A percentile compares a stretch with the other conserved stretches of the same genome.
phyloP scores from a whole-genome alignment of 176 grass and related monocot species.

The Musa beccarii region DNA sequence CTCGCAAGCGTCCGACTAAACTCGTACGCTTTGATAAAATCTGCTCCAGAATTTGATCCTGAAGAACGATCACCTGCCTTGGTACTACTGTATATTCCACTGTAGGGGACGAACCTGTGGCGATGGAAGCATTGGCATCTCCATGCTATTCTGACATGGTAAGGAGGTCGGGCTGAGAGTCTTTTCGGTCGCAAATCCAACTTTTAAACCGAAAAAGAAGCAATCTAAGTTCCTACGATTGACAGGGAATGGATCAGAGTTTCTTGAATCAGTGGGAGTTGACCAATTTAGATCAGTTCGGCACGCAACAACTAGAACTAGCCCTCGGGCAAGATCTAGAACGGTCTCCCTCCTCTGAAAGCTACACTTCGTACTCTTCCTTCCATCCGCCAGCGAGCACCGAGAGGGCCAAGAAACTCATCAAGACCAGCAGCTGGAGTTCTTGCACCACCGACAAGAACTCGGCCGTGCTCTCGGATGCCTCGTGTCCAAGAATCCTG shows the following conservation, averaged over 20 bases:
- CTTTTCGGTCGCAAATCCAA: background rate
- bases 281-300: constrained; percentile 54
- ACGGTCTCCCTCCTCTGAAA: constrained; percentile 32
- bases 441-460: constrained; percentile 88
- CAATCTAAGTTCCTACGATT: too few species aligned
- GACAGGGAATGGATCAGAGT: constrained; percentile 71
- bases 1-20: too few species aligned
- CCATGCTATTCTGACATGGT: constrained; percentile 10
- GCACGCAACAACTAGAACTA: constrained; percentile 61
- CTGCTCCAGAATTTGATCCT: too few species aligned
- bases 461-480: constrained; percentile 26
- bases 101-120: background rate
- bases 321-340: constrained; percentile 54
- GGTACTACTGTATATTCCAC: too few species aligned
- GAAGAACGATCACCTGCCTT: too few species aligned
- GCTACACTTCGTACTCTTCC: constrained; percentile 12
- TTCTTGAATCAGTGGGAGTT: constrained; percentile 93
- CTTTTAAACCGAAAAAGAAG: too few species aligned
- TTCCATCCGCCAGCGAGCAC: background rate
- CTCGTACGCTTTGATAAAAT: too few species aligned
- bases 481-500: constrained; percentile 72
- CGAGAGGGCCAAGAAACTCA: constrained; percentile 45
- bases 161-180: background rate
- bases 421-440: constrained; percentile 74
- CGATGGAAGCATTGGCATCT: background rate